A percentile compares a stretch with the other conserved stretches of the same genome.
Evolutionary conservation across 495 filamentous ascomycete species (phyloP).

Genomic region (Emericellopsis terricola): DNA sequence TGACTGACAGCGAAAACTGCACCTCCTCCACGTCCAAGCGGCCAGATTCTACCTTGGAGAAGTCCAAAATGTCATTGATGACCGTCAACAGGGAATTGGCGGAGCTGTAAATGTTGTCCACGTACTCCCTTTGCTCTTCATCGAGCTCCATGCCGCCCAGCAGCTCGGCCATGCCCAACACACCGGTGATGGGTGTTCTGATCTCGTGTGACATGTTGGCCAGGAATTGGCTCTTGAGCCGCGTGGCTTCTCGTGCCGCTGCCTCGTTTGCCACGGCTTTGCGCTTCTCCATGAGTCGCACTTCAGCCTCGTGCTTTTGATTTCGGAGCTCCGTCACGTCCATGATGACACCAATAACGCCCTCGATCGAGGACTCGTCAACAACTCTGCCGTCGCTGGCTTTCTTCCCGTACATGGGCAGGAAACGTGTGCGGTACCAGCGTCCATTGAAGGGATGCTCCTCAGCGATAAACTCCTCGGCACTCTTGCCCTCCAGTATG

Average conservation of each 20-base stretch:
- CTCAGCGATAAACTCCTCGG: constrained; percentile 22
- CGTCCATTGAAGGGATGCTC: constrained; percentile 32
- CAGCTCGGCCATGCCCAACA: constrained; percentile 56
- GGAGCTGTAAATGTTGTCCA: constrained; percentile 63
- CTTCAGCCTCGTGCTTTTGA: constrained; percentile 34
- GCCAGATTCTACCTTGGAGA: constrained; percentile 74
- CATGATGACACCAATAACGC: constrained; percentile 50
- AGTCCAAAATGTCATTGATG: constrained; percentile 81
- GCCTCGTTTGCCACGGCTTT: constrained; percentile 44
- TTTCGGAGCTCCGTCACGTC: constrained; percentile 49
- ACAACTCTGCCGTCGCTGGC: constrained; percentile 23
- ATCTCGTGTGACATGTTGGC: constrained; percentile 83
- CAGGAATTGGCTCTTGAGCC: constrained; percentile 52
- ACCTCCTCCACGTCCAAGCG: constrained; percentile 56
- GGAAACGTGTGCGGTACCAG: constrained; percentile 47
- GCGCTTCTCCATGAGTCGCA: constrained; percentile 41
- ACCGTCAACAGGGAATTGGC: constrained; percentile 68
- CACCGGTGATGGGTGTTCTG: constrained; percentile 50
- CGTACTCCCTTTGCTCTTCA: constrained; percentile 52
- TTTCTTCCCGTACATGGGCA: constrained; percentile 36
- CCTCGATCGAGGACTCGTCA: constrained; percentile 29
- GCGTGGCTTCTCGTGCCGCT: constrained; percentile 49
- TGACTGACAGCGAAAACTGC: constrained; percentile 56
- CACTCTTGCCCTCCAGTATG: constrained; percentile 33
- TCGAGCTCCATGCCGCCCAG: constrained; percentile 47